A percentile compares a stretch with the other conserved stretches of the same genome.
Conservation (phyloP, 1,284 basidiomycete species). For the Tausonia pullulans region DNA sequence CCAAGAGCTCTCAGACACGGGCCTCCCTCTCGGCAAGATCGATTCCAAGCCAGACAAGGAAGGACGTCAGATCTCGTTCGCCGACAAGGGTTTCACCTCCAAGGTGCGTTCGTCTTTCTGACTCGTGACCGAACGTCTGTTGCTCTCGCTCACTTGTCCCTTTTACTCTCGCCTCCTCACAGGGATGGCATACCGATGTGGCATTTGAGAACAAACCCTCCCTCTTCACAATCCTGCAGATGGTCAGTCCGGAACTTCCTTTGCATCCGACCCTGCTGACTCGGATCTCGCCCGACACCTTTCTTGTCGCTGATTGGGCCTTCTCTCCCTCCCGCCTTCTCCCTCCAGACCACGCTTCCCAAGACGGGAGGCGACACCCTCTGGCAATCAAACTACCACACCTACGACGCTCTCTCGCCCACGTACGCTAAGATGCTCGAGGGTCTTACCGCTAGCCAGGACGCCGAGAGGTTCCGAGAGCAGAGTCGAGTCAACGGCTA, state of each 20-base stretch:
- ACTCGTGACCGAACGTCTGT: not conserved
- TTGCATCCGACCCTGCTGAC: too few species aligned
- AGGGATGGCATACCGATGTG: slow-evolving; percentile 3
- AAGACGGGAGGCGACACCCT: slow-evolving; percentile 5
- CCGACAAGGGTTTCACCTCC: not conserved
- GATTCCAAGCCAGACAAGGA: not conserved
- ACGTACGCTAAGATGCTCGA: not conserved
- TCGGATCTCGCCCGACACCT: not conserved
- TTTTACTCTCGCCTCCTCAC: too few species aligned
- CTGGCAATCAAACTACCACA: not conserved
- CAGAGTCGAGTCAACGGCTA: not conserved
- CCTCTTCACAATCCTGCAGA: not conserved
- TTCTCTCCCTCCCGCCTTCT: not conserved
- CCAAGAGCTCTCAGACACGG: not conserved
- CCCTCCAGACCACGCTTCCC: not conserved
- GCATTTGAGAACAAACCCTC: not conserved
- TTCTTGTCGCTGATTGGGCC: not conserved
- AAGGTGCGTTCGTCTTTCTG: not conserved
- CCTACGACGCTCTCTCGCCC: slow-evolving; percentile 1
- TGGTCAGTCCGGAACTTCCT: not conserved
- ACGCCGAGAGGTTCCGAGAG: not conserved
- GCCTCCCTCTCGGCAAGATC: slow-evolving; percentile 1
- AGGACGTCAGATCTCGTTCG: not conserved
- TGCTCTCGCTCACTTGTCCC: not conserved
- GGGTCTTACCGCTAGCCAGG: slow-evolving; percentile 1